phyloP scores from a whole-genome alignment of 225 moss, liverwort and hornwort genomes.

The Takakia lepidozioides region DNA sequence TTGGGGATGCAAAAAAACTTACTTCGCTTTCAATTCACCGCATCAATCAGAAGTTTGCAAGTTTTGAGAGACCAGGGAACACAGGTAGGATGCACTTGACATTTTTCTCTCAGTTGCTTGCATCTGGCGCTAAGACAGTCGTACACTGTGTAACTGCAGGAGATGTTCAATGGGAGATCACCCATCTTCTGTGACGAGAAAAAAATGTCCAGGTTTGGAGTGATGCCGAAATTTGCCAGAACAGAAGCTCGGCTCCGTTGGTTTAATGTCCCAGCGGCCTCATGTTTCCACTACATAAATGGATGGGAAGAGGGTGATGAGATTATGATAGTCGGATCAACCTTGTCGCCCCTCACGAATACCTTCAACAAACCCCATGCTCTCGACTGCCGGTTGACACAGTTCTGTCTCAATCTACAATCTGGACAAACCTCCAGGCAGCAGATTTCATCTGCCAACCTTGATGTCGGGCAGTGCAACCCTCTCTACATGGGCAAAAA shows the following conservation, averaged over 20 bases:
- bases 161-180: constrained; percentile 18
- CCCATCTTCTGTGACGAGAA: constrained; percentile 22
- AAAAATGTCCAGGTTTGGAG: constrained; percentile 29
- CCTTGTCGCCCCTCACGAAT: background rate
- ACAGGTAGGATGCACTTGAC: background rate
- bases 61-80: background rate
- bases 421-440: constrained; percentile 21
- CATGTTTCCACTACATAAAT: constrained; percentile 39
- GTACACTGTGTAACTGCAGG: constrained; percentile 7
- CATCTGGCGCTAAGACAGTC: background rate
- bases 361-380: constrained; percentile 14
- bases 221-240: constrained; percentile 10
- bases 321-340: constrained; percentile 23
- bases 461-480: constrained; percentile 35
- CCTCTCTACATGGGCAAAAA: constrained; percentile 13
- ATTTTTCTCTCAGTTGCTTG: background rate
- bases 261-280: constrained; percentile 28
- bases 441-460: constrained; percentile 11
- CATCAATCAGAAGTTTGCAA: background rate
- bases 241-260: constrained; percentile 18
- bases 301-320: constrained; percentile 48
- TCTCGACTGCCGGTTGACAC: constrained; percentile 3
- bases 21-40: background rate
- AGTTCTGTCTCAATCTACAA: constrained; percentile 27
- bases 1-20: background rate